These are phyloP conservation scores for Fraxinus cuspidata DNA, from an alignment of 257 asterid genomes.

Conservation along the genomic window DNA sequence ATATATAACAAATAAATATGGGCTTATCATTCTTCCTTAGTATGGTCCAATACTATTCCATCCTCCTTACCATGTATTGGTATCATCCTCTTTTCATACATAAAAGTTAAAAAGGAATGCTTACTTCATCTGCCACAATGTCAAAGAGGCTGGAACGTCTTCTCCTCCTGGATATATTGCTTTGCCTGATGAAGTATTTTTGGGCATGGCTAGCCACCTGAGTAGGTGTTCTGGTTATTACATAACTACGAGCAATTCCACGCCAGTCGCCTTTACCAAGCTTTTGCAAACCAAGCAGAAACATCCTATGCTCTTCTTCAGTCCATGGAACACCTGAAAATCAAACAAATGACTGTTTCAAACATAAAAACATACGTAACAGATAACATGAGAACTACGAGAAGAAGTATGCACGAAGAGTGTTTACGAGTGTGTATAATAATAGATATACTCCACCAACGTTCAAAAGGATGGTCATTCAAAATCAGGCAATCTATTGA, in stretches of 20 bases:
- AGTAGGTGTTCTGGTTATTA: conserved; percentile 89
- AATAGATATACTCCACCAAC: background rate
- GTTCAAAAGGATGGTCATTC: background rate
- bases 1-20: too few relatives aligned
- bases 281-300: conserved; percentile 94
- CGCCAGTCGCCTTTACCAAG: conserved; percentile 99
- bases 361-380: background rate
- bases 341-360: conserved; percentile 11
- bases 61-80: background rate
- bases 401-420: background rate
- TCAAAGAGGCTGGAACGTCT: conserved; percentile 98
- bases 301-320: conserved; percentile 94
- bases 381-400: background rate
- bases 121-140: conserved; percentile 92
- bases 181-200: conserved; percentile 92
- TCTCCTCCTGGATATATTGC: conserved; percentile 85
- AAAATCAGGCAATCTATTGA: too few relatives aligned
- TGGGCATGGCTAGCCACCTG: conserved; percentile 99
- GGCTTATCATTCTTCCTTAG: too few relatives aligned
- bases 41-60: too few relatives aligned
- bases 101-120: conserved; percentile 24
- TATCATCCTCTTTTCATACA: background rate
- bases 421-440: background rate
- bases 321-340: conserved; percentile 95
- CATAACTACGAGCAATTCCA: conserved; percentile 94